Conservation (phyloP, 257 asterid species). For the Eucommia ulmoides region DNA sequence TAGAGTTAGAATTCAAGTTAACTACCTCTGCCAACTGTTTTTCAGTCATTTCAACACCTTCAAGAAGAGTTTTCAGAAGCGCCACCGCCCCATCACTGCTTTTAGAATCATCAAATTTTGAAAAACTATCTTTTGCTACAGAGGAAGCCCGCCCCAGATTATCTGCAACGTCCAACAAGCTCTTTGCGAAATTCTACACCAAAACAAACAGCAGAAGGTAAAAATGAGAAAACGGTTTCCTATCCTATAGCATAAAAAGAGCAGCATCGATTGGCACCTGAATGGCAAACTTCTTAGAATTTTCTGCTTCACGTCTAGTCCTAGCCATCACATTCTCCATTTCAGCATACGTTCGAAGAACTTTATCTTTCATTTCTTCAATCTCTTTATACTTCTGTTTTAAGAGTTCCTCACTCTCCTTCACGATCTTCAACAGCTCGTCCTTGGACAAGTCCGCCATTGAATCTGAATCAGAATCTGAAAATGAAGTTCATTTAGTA, state of each 20-base stretch:
- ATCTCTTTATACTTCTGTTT: constrained; percentile 42
- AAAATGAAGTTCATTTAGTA: constrained; percentile 34
- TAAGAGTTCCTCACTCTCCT: constrained; percentile 54
- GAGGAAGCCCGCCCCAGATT: constrained; percentile 79
- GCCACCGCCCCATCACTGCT: constrained; percentile 45
- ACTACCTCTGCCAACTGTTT: not conserved
- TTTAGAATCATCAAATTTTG: constrained; percentile 50
- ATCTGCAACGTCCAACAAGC: constrained; percentile 72
- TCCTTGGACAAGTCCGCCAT: constrained; percentile 57
- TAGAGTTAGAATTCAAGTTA: too few relatives aligned
- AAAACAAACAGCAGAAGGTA: not conserved
- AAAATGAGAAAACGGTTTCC: too few relatives aligned
- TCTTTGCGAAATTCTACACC: constrained; percentile 73
- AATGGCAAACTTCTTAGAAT: constrained; percentile 70
- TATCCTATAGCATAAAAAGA: too few relatives aligned
- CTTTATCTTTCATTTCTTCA: constrained; percentile 55
- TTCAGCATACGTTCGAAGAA: constrained; percentile 61
- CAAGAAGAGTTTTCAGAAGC: not conserved
- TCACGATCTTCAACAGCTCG: constrained; percentile 61
- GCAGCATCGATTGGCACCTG: constrained; percentile 33
- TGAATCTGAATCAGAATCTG: constrained; percentile 39
- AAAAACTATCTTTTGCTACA: constrained; percentile 73
- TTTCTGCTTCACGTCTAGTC: constrained; percentile 70
- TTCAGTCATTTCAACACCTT: not conserved
- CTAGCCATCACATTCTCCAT: constrained; percentile 77